Evolutionary conservation across 805 yeast genomes (phyloP).

Genomic region (Wickerhamomyces subpelliculosus): DNA sequence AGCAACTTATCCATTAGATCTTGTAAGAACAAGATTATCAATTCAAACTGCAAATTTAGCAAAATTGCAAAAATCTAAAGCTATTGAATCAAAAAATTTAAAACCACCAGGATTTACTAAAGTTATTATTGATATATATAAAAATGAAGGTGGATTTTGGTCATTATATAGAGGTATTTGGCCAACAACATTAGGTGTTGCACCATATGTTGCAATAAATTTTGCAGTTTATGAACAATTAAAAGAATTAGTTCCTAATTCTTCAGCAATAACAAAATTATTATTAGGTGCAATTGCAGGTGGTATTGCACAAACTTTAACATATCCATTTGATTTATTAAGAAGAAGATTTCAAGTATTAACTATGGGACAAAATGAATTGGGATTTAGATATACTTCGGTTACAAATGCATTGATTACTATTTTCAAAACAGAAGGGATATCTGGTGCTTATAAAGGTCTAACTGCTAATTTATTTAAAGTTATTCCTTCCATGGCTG

Average conservation of each 20-base stretch:
- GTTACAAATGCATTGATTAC: slow-evolving; percentile 67
- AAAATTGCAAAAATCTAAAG: slow-evolving; percentile 36
- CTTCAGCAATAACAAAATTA: slow-evolving; percentile 48
- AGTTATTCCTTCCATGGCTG: slow-evolving; percentile 93
- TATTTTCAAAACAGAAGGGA: slow-evolving; percentile 70
- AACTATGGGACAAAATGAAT: slow-evolving; percentile 63
- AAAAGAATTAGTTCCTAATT: slow-evolving; percentile 45
- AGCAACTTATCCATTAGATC: slow-evolving; percentile 87
- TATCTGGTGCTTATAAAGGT: slow-evolving; percentile 64
- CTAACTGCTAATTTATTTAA: slow-evolving; percentile 77
- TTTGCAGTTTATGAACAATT: slow-evolving; percentile 84
- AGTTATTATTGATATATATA: slow-evolving; percentile 52
- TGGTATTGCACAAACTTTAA: slow-evolving; percentile 81
- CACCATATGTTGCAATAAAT: slow-evolving; percentile 91
- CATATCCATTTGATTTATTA: slow-evolving; percentile 86
- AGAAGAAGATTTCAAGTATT: slow-evolving; percentile 90
- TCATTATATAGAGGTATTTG: slow-evolving; percentile 80
- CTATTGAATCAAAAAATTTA: slow-evolving; percentile 20
- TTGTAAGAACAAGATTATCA: slow-evolving; percentile 83
- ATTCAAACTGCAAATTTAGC: slow-evolving; percentile 73
- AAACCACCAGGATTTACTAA: slow-evolving; percentile 68
- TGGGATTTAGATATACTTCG: slow-evolving; percentile 79
- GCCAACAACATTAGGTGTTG: slow-evolving; percentile 93
- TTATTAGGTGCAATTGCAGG: slow-evolving; percentile 82
- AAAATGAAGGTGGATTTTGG: slow-evolving; percentile 70